phyloP scores from a whole-genome alignment of 305 asterid species.

The Rubia tinctorum region DNA sequence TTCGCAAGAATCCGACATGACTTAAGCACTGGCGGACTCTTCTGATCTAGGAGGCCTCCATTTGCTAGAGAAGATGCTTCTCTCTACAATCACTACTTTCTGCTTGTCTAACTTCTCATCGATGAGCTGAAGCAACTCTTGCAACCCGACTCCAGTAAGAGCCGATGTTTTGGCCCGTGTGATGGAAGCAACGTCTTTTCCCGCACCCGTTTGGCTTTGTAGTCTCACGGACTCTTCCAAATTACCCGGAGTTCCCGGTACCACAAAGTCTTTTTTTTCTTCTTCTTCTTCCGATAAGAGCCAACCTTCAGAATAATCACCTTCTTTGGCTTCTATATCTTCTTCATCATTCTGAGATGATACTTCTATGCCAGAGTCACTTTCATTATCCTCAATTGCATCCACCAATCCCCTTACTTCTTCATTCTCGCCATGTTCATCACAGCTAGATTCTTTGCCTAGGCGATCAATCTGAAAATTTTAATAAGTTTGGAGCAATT shows the following conservation, averaged over 20 bases:
- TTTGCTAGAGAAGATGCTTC: constrained; percentile 55
- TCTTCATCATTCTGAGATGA: constrained; percentile 31
- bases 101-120: constrained; percentile 54
- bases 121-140: constrained; percentile 66
- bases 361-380: constrained; percentile 25
- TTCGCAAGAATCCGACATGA: too few relatives aligned
- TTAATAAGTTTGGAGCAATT: constrained; percentile 12
- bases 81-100: constrained; percentile 32
- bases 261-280: constrained; percentile 43
- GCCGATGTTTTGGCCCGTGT: constrained; percentile 73
- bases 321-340: constrained; percentile 30
- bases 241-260: constrained; percentile 30
- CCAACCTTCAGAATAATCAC: constrained; percentile 47
- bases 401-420: constrained; percentile 28
- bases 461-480: constrained; percentile 66
- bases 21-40: constrained; percentile 40
- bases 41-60: constrained; percentile 82
- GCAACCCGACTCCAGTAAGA: constrained; percentile 74
- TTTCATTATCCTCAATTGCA: constrained; percentile 40
- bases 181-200: constrained; percentile 24
- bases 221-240: constrained; percentile 23
- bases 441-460: constrained; percentile 32
- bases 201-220: constrained; percentile 13
- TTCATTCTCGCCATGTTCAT: constrained; percentile 34
- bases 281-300: constrained; percentile 46